A percentile compares a stretch with the other conserved stretches of the same genome.
phyloP scores from a whole-genome alignment of 2,329 filamentous ascomycete genomes.

The Sporothrix brasiliensis region DNA sequence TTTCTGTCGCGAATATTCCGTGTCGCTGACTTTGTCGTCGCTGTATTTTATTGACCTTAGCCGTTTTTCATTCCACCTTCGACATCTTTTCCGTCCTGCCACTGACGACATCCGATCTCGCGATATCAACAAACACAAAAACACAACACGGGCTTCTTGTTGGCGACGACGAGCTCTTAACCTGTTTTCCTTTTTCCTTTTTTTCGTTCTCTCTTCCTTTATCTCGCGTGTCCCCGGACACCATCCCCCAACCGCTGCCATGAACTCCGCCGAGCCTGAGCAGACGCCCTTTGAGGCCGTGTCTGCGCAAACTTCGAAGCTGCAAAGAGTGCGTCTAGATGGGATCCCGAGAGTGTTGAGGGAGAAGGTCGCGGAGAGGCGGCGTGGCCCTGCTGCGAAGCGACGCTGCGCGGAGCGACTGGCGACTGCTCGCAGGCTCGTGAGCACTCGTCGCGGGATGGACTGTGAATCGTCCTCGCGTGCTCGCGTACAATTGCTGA shows the following conservation, averaged over 20 bases:
- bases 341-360: background rate
- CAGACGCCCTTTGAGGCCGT: constrained; percentile 91
- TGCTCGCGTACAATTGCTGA: background rate
- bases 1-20: constrained; percentile 30
- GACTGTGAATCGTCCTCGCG: background rate
- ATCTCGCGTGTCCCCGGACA: background rate
- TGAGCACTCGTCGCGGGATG: background rate
- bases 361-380: background rate
- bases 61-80: background rate
- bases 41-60: constrained; percentile 18
- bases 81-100: background rate
- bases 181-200: background rate
- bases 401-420: background rate
- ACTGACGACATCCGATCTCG: background rate
- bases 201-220: background rate
- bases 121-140: constrained; percentile 1
- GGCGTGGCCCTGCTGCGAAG: too few species aligned
- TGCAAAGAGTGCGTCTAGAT: constrained; percentile 61
- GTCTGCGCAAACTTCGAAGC: constrained; percentile 76
- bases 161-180: constrained; percentile 20
- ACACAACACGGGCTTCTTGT: background rate
- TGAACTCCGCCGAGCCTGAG: constrained; percentile 87
- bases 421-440: background rate
- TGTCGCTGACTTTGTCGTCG: constrained; percentile 14
- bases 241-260: constrained; percentile 44